Base-by-base conservation (phyloP, 768 basidiomycete genomes). In the Auricularia auricula-judae region DNA sequence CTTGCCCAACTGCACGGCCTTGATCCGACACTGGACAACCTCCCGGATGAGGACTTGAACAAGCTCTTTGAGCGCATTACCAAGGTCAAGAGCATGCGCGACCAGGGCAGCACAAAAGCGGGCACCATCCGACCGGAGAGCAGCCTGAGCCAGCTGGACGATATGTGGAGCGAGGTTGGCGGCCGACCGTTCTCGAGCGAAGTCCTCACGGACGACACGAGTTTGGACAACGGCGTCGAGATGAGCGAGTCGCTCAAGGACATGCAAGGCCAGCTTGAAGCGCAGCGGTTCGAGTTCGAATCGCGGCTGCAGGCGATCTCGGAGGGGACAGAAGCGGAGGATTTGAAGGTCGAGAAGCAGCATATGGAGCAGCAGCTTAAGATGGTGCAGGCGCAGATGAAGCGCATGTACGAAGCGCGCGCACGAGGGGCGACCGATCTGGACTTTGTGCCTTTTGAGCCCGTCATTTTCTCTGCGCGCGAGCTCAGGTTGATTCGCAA, bases 11-110 rank as follows among this genome's bases (percentile, higher is more conserved):
- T 97, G 18, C 72, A 76, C 63, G 94, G 94, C 3, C 75, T 91
- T 39, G 92, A 96, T 70, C 92, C 96, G 16, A 83, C 90, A 14
- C 81, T 99, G 33, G 93, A 98, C 74, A 91, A 88, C 70, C 82
- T 99, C 29, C 92, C 91, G 0, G 96, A 99, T 74, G 91, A 94
- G 66, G 96, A 98, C 71, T 80, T 99, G 61, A 92, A 93, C 79
- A 92, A 89, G 70, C 79, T 96, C 35, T 98, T 88, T 73, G 91
- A 98, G 76, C 91, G 93, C 77, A 96, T 98, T 71, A 87, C 93
- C 39, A 91, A 89, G 72, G 91, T 93, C 62, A 92, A 93, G 76
- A 88, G 86, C 16, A 82, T 92, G 81, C 88, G 91, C 16, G 89
- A 91, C 68, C 86, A 91, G 66, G 70, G 56, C 23, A 59, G 29